Conservation (phyloP, 768 basidiomycete genomes). For the Boletus sensibilis region DNA sequence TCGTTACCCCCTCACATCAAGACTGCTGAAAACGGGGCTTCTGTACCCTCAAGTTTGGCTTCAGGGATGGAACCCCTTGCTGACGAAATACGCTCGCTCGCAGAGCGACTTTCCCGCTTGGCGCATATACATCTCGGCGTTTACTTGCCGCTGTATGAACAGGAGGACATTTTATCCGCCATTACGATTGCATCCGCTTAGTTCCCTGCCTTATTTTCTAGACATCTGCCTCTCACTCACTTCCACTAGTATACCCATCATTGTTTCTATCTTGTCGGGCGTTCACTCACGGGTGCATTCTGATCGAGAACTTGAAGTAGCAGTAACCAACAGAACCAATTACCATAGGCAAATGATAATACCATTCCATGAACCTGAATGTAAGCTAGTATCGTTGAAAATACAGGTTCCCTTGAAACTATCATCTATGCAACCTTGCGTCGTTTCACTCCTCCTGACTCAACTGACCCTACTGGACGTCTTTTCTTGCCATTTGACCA, state of each 20-base stretch:
- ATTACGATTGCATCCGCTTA: conserved; percentile 19
- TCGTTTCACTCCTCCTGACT: conserved; percentile 21
- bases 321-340: conserved; percentile 28
- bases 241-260: conserved; percentile 30
- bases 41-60: conserved; percentile 24
- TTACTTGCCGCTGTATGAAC: conserved; percentile 76
- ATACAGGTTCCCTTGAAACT: background rate
- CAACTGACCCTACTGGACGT: conserved; percentile 13
- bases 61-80: conserved; percentile 72
- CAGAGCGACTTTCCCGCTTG: conserved; percentile 69
- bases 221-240: conserved; percentile 21
- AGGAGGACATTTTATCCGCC: conserved; percentile 42
- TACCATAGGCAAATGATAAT: conserved; percentile 33
- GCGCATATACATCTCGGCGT: conserved; percentile 73
- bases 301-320: conserved; percentile 28
- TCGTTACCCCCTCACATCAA: conserved; percentile 31
- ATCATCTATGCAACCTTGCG: conserved; percentile 21
- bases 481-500: conserved; percentile 13
- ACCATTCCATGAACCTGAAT: conserved; percentile 4
- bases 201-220: conserved; percentile 20
- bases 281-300: conserved; percentile 23
- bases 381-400: background rate
- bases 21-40: conserved; percentile 22
- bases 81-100: conserved; percentile 63
- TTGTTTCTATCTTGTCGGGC: conserved; percentile 28